Evolutionary conservation across 768 basidiomycete species (phyloP).

Genomic region (Amanita exitialis): DNA sequence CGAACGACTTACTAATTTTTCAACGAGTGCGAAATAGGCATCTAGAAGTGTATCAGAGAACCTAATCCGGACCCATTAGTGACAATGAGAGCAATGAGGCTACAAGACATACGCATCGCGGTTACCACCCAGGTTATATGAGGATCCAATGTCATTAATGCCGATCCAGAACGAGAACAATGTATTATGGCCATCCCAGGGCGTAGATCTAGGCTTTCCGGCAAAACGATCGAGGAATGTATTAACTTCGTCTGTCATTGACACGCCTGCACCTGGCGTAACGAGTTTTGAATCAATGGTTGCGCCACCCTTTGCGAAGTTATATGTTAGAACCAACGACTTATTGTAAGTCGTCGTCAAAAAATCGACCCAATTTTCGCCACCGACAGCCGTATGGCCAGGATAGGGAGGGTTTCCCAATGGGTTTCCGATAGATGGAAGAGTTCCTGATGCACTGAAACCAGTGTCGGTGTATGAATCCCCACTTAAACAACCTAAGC

Average conservation of each 20-base stretch:
- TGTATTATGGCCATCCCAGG: conserved; percentile 47
- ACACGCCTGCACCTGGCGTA: conserved; percentile 39
- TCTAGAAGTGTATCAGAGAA: conserved; percentile 40
- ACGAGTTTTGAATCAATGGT: conserved; percentile 54
- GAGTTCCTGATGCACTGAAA: conserved; percentile 28
- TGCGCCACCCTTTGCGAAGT: conserved; percentile 59
- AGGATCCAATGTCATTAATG: conserved; percentile 60
- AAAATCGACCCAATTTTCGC: conserved; percentile 52
- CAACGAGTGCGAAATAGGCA: conserved; percentile 38
- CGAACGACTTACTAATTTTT: conserved; percentile 31
- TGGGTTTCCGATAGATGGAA: conserved; percentile 35
- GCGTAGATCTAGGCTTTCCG: conserved; percentile 35
- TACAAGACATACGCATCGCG: conserved; percentile 32
- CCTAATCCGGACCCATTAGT: conserved; percentile 15
- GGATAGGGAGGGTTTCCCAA: conserved; percentile 47
- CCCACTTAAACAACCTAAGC: conserved; percentile 23
- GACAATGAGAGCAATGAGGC: not conserved
- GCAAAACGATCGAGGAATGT: conserved; percentile 40
- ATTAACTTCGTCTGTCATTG: conserved; percentile 51
- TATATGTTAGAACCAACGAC: conserved; percentile 46
- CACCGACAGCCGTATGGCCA: conserved; percentile 42
- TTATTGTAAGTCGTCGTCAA: conserved; percentile 42
- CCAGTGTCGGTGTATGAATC: conserved; percentile 54
- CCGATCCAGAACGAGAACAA: conserved; percentile 66
- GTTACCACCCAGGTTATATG: conserved; percentile 35